Percentiles rank a stretch among this genome's conserved stretches.
Evolutionary conservation across 1,139 yeast genomes (phyloP).

Genomic region (Taphrina sp.): DNA sequence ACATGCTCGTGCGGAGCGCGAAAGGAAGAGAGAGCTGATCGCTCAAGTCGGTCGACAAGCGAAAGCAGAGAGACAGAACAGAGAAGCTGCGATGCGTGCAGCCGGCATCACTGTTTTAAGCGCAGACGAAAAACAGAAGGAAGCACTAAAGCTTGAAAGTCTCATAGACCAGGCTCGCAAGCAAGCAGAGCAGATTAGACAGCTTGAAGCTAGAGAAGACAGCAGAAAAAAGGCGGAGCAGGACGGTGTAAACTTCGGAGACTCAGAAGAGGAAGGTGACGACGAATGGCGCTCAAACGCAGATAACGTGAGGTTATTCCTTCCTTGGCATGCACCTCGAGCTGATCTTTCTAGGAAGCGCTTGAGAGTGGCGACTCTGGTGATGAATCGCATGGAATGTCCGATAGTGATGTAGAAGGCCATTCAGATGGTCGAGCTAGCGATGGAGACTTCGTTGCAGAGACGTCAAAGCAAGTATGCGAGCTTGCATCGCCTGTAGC

Average conservation of each 20-base stretch:
- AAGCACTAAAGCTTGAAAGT: slow-evolving; percentile 48
- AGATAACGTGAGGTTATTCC: not conserved
- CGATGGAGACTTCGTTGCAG: no score
- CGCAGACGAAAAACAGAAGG: slow-evolving; percentile 42
- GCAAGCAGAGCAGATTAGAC: slow-evolving; percentile 42
- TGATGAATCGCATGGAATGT: no score
- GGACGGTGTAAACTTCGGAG: no score
- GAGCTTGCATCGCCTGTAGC: no score
- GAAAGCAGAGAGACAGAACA: slow-evolving; percentile 40
- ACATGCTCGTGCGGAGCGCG: slow-evolving; percentile 36
- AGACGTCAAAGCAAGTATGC: no score
- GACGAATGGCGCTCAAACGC: no score
- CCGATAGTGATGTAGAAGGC: no score
- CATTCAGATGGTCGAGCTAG: no score
- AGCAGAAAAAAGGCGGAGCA: slow-evolving; percentile 29
- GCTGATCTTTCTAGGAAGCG: no score
- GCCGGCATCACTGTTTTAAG: slow-evolving; percentile 42
- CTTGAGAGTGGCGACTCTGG: no score
- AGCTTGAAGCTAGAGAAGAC: slow-evolving; percentile 50
- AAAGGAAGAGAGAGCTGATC: slow-evolving; percentile 33
- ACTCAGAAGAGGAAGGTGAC: no score
- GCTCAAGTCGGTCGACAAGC: slow-evolving; percentile 43
- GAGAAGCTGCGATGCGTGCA: slow-evolving; percentile 41
- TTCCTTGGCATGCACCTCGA: no score
- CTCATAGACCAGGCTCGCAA: slow-evolving; percentile 59